phyloP scores from a whole-genome alignment of 2,329 filamentous ascomycete species.

The Pseudogymnoascus sp. region DNA sequence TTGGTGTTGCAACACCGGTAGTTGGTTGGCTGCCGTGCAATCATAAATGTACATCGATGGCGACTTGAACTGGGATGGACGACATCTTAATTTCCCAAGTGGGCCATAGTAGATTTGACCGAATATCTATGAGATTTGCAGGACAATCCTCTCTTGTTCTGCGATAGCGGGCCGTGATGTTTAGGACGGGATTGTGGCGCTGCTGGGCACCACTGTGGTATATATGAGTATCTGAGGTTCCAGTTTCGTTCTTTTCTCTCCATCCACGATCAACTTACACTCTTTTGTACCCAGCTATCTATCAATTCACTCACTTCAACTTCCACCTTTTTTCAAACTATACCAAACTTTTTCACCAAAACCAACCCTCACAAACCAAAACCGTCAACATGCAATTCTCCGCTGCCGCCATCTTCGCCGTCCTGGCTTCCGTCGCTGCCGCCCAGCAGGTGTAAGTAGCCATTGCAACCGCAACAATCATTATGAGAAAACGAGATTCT shows the following conservation, averaged over 20 bases:
- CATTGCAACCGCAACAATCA: background rate
- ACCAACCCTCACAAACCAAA: conserved; percentile 19
- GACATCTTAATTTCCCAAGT: conserved; percentile 13
- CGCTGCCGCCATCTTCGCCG: conserved; percentile 26
- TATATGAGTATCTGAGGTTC: conserved; percentile 6
- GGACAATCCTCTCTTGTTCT: background rate
- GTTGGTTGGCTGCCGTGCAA: conserved; percentile 3
- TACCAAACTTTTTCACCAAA: conserved; percentile 14
- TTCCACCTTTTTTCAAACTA: conserved; percentile 16
- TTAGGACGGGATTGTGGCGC: conserved; percentile 10
- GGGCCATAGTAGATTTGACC: conserved; percentile 7
- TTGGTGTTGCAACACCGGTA: background rate
- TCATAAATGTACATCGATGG: background rate
- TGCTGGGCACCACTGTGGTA: conserved; percentile 9
- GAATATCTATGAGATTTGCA: conserved; percentile 5
- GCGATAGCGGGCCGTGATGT: conserved; percentile 2
- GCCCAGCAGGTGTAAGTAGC: conserved; percentile 22
- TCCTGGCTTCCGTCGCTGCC: conserved; percentile 26
- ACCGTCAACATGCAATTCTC: conserved; percentile 33
- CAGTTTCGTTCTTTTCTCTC: conserved; percentile 17
- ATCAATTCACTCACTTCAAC: conserved; percentile 16
- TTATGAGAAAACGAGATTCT: conserved; percentile 14
- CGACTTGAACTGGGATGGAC: conserved; percentile 16
- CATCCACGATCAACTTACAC: conserved; percentile 29
- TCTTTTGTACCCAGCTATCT: conserved; percentile 24